Evolutionary conservation across 2,329 filamentous ascomycete species (phyloP), one percentile per base, ranked within the genome.

Genomic region (Diaporthe vexans): DNA sequence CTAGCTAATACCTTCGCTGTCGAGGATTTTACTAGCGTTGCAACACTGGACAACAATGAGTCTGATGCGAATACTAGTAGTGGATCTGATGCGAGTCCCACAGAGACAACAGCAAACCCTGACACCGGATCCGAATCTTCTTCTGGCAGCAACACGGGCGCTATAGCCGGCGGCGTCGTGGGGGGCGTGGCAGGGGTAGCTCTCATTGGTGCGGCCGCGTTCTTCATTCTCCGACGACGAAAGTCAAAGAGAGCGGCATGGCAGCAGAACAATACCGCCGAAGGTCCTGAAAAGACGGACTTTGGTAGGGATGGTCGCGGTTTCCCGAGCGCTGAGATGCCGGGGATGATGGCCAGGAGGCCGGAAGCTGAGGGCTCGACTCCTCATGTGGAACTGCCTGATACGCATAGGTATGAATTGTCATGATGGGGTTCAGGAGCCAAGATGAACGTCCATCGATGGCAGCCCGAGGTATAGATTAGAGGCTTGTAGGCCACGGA

Each of bases 1-100:
- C 56, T 71, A n/a, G 33, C 46, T 3, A 33, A 71, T 35, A 33
- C 52, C 4, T 71, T 71, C 21, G 11, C 69, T 33, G 43, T 71
- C 21, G 35, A 67, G n/a, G 65, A 74, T 58, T 75, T 78, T 57
- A 63, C 72, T 26, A 35, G 37, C 6, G 29, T 33, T 17, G 57
- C 46, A 17, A 63, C 29, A 19, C 26, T n/a, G 37, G 11, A 40
- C 52, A 57, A 61, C 56, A 40, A 40, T 40, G 37, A 13, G 4
- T 40, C 37, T 13, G 37, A 40, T 13, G 11, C 13, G 11, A 40
- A 13, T 40, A 4, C 29, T 2, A 3, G 3, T 29, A 4, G 11
- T 9, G 58, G 29, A 9, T 37, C 56, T 13, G 17, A 13, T 46
- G 35, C n/a, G 15, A 40, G 29, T 24, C 19, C 61, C 2, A 35